Percentiles rank a stretch among this genome's conserved stretches.
Conservation (phyloP, 2,329 filamentous ascomycete genomes). For the Alternaria sp. region DNA sequence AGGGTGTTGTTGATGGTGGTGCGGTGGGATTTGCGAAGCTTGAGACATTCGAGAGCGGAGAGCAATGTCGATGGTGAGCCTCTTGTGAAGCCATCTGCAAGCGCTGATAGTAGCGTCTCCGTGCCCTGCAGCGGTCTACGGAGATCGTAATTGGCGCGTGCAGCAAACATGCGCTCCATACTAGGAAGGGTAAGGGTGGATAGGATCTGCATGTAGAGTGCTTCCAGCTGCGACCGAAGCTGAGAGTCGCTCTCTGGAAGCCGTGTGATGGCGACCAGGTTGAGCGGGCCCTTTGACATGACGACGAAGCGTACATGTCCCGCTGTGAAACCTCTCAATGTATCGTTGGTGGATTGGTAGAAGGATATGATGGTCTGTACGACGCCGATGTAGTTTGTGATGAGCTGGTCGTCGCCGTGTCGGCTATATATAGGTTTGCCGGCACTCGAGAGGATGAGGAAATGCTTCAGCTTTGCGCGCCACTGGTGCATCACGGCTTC, state of each 20-base stretch:
- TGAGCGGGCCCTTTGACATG: conserved; percentile 83
- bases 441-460: conserved; percentile 93
- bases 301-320: conserved; percentile 87
- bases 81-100: conserved; percentile 93
- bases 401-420: conserved; percentile 87
- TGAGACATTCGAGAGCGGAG: conserved; percentile 92
- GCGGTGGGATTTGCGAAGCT: conserved; percentile 86
- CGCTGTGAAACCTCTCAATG: conserved; percentile 85
- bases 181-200: conserved; percentile 92
- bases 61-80: conserved; percentile 90
- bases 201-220: conserved; percentile 96
- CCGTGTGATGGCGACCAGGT: conserved; percentile 91
- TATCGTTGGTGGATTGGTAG: conserved; percentile 82
- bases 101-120: conserved; percentile 86
- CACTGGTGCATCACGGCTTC: conserved; percentile 71
- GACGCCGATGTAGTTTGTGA: conserved; percentile 93
- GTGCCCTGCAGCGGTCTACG: conserved; percentile 90
- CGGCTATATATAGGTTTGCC: conserved; percentile 98
- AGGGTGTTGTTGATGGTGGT: conserved; percentile 87
- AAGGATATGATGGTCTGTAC: conserved; percentile 98
- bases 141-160: conserved; percentile 92
- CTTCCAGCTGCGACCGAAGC: conserved; percentile 86
- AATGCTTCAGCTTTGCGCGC: conserved; percentile 96
- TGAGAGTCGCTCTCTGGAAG: conserved; percentile 93
- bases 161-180: conserved; percentile 84